Base-by-base conservation (phyloP, 2,329 filamentous ascomycete species). In the Colletotrichum spaethianum region DNA sequence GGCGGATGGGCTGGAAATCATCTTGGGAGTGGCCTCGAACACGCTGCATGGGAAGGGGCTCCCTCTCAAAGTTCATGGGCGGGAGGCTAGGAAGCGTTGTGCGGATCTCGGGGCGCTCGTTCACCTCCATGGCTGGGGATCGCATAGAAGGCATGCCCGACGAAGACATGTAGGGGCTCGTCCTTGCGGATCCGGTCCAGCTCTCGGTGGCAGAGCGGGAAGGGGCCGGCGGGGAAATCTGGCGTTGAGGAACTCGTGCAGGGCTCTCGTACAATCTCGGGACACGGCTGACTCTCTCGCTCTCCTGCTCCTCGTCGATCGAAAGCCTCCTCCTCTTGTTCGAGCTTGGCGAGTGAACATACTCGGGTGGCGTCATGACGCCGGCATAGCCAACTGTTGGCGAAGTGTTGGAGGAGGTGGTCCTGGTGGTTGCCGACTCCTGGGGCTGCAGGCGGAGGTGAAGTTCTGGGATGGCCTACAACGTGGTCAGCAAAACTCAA, bases 251-350 rank as follows among this genome's bases (percentile, higher is more conserved):
- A 69, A 75, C 75, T 59, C 75, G 77, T 59, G 78, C 80, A 7
- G 82, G 80, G 74, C 79, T 82, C 57, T 79, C 80, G 75, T 86
- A 88, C 40, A 86, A 79, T 46, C 87, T 82, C 36, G 87, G 87
- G 18, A 88, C 80, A 52, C 84, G 85, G 73, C 82, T 85, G 4
- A 78, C 79, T 56, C 83, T 80, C 65, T 85, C 81, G 8, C 48
- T 72, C 36, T 85, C 83, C 40, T 76, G 77, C 33, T 84, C 83
- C 26, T 82, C 79, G 4, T 86, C 85, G 63, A 81, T 77, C 2
- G 84, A 86, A 9, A 84, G 74, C 23, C 86, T 83, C 74, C 84
- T 84, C 72, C 86, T 83, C 80, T 89, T 89, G 76, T 79, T 82
- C n/a, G 79, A 78, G 72, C 76, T 83, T 33, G 87, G 83, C 38